These are phyloP conservation scores for Phylloporus scabripes DNA, from an alignment of 768 basidiomycete species.

Conservation along the genomic window DNA sequence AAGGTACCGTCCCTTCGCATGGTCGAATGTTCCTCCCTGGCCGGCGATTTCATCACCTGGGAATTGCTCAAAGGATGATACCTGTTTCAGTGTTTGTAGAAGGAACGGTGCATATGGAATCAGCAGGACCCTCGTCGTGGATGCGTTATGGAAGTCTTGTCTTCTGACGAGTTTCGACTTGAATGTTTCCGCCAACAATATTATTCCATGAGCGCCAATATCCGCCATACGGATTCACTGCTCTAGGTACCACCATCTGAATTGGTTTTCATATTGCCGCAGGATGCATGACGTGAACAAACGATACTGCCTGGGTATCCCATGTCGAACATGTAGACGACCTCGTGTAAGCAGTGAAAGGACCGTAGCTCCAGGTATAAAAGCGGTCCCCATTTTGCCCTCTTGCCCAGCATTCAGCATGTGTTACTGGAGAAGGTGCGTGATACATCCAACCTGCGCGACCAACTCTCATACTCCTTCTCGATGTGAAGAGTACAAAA, in stretches of 20 bases:
- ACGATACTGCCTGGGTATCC: slow-evolving; percentile 18
- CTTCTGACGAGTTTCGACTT: slow-evolving; percentile 29
- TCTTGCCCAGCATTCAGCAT: slow-evolving; percentile 29
- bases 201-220: slow-evolving; percentile 10
- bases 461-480: slow-evolving; percentile 16
- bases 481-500: slow-evolving; percentile 46
- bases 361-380: slow-evolving; percentile 26
- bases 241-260: slow-evolving; percentile 23
- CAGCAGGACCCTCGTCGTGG: slow-evolving; percentile 21
- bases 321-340: slow-evolving; percentile 18
- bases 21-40: slow-evolving; percentile 17
- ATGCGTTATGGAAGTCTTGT: slow-evolving; percentile 27
- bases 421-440: slow-evolving; percentile 61
- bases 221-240: slow-evolving; percentile 17
- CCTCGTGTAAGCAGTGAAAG: slow-evolving; percentile 29
- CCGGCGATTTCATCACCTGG: slow-evolving; percentile 21
- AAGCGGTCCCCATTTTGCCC: slow-evolving; percentile 12
- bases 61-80: slow-evolving; percentile 23
- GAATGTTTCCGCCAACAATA: slow-evolving; percentile 23
- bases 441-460: slow-evolving; percentile 1
- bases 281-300: slow-evolving; percentile 27
- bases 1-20: slow-evolving; percentile 18
- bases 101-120: slow-evolving; percentile 8
- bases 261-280: slow-evolving; percentile 22
- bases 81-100: slow-evolving; percentile 27